These are phyloP conservation scores for Chlorella sorokiniana DNA, from an alignment of 139 green algal genomes.

Conservation along the genomic window DNA sequence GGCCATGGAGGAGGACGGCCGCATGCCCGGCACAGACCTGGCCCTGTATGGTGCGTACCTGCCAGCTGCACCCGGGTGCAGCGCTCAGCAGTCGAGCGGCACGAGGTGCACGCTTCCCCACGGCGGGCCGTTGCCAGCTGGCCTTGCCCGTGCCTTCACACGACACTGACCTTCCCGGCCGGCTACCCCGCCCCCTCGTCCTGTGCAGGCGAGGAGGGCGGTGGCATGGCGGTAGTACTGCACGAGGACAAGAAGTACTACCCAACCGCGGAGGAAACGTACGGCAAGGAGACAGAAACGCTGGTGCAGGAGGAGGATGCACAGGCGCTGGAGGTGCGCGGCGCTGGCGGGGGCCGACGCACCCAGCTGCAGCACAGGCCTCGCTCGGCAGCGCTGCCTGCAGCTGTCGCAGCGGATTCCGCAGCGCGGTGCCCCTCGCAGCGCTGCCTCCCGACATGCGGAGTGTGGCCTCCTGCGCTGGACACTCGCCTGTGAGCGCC, in stretches of 20 bases:
- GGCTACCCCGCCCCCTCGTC: too few species aligned
- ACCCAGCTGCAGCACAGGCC: background rate
- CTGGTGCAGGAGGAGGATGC: slow-evolving; percentile 98
- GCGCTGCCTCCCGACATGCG: too few species aligned
- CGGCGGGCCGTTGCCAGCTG: too few species aligned
- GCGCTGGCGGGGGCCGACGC: too few species aligned
- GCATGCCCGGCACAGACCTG: slow-evolving; percentile 24
- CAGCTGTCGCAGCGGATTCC: background rate
- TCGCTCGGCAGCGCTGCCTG: background rate
- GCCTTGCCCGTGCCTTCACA: background rate
- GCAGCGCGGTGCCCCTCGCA: too few species aligned
- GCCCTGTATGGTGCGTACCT: slow-evolving; percentile 8
- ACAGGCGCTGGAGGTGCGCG: slow-evolving; percentile 87
- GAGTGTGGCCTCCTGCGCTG: background rate
- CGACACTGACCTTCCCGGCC: background rate
- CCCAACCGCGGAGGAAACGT: slow-evolving; percentile 93
- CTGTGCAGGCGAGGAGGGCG: slow-evolving; percentile 50
- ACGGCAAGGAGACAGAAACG: slow-evolving; percentile 89
- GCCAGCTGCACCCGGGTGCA: too few species aligned
- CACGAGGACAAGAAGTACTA: slow-evolving; percentile 99
- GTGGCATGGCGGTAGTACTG: slow-evolving; percentile 80
- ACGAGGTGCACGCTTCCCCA: too few species aligned
- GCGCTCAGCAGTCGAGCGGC: too few species aligned
- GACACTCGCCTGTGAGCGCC: background rate
- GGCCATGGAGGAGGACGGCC: slow-evolving; percentile 44